Base-by-base conservation (phyloP, 208 protist genomes). In the Phytomonas sp. region DNA sequence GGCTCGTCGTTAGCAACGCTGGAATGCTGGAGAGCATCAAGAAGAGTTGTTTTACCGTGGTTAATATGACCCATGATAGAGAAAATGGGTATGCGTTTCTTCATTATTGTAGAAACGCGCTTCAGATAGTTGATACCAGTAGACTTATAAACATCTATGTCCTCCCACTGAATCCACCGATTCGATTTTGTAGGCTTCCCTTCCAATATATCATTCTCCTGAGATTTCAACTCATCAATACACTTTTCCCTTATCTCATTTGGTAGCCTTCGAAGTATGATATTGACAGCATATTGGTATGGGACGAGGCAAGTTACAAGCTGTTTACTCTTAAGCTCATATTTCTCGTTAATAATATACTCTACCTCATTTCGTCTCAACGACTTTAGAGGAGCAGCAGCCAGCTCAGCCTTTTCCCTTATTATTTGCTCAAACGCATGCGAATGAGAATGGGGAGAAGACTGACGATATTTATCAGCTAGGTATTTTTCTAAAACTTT, bases 41-140 rank as follows among this genome's bases (percentile, higher is more conserved):
- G 77, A 36, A 97, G 73, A 7, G 90, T 88, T 36, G 94, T 97
- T 68, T 97, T 97, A 46, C 94, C 94, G 72, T 96, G 90, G 66
- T 91, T 82, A 9, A 79, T 78, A 68, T 97, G 91, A 0, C 94
- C 94, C 68, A 96, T 63, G 31, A 96, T 73, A 63, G 81, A 80
- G 34, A 91, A 86, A 23, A 96, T 72, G 43, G 91, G 91, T 51
- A 87, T 84, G n/a, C 89, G 81, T 17, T 26, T 61, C 68, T 75
- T 77, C 67, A 56, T 43, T 17, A 30, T 67, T n/a, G 64, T 23
- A 70, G 67, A 79, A 65, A 87, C 34, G 37, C 80, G 79, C 46
- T 73, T 67, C 9, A 94, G 67, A 67, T 91, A 96, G 32, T 65
- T 71, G 26, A 74, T 63, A 26, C 91, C 91, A 15, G 83, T 89